These are phyloP conservation scores for Aegilops longissima DNA, from an alignment of 176 grass and related monocot genomes.

Conservation along the genomic window DNA sequence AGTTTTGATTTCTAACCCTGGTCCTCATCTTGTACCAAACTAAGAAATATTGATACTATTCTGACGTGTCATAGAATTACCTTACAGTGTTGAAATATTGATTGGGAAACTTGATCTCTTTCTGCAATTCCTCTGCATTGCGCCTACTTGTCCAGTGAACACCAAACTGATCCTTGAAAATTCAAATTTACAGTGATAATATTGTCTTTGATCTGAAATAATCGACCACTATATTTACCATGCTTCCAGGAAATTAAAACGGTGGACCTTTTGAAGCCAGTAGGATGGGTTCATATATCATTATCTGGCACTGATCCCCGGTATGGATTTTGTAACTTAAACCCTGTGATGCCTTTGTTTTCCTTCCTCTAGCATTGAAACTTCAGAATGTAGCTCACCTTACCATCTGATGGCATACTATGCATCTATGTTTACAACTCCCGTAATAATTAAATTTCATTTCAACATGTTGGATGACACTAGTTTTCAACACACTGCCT, in stretches of 20 bases:
- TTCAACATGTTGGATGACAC: neutral
- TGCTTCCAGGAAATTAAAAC: slow-evolving; percentile 86
- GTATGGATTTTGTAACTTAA: slow-evolving; percentile 40
- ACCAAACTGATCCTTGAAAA: neutral
- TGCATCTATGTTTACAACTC: neutral
- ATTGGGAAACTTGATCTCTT: neutral
- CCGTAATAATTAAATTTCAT: neutral
- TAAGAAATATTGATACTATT: too few species aligned
- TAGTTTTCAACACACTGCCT: neutral
- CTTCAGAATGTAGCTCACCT: neutral
- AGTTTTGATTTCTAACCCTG: neutral
- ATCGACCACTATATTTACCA: neutral
- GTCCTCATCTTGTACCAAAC: neutral
- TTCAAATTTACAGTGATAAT: neutral
- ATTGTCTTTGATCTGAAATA: slow-evolving; percentile 11
- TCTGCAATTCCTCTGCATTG: neutral
- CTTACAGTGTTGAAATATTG: neutral
- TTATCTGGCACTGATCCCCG: slow-evolving; percentile 80
- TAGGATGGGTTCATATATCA: slow-evolving; percentile 92
- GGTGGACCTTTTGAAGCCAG: slow-evolving; percentile 85
- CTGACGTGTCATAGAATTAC: neutral
- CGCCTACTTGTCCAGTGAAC: neutral
- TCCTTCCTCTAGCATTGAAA: neutral
- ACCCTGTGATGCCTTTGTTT: neutral
- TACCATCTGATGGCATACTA: neutral